Percentiles rank a stretch among this genome's conserved stretches.
Conservation (phyloP, 73 alveolate species). For the Uronychia binucleata region DNA sequence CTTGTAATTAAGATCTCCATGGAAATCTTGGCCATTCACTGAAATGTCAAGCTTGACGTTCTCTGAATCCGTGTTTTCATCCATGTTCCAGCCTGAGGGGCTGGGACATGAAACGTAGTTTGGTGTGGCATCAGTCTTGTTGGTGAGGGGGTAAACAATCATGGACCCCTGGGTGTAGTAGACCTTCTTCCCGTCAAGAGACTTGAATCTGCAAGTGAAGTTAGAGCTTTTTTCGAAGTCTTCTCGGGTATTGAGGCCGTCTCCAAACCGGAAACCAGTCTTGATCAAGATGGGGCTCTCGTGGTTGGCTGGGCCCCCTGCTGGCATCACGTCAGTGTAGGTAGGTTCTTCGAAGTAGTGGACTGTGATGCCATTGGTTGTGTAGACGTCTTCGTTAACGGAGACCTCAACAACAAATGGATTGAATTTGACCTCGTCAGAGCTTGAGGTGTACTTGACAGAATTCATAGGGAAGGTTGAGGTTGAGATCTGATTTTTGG, state of each 20-base stretch:
- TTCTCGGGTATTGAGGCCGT: constrained; percentile 13
- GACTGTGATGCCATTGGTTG: constrained; percentile 75
- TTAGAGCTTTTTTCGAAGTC: constrained; percentile 26
- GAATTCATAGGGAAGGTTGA: constrained; percentile 69
- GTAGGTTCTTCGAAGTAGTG: constrained; percentile 88
- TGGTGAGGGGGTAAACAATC: constrained; percentile 80
- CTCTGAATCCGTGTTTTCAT: constrained; percentile 18
- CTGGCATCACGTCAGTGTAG: constrained; percentile 20
- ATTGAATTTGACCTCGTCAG: constrained; percentile 64
- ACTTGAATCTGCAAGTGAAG: constrained; percentile 47
- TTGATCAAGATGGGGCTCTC: constrained; percentile 34
- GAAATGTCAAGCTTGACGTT: constrained; percentile 71
- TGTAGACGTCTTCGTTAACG: constrained; percentile 81
- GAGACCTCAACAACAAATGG: constrained; percentile 89
- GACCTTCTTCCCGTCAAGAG: constrained; percentile 28
- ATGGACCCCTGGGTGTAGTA: constrained; percentile 55
- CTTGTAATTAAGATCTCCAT: constrained; percentile 72
- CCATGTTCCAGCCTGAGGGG: constrained; percentile 69
- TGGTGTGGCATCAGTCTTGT: constrained; percentile 59
- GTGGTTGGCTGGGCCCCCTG: constrained; percentile 60
- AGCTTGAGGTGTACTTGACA: constrained; percentile 60
- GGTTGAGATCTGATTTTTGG: constrained; percentile 64
- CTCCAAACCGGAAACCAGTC: constrained; percentile 52
- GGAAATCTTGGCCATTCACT: constrained; percentile 84
- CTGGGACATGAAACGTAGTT: constrained; percentile 77